Percentiles rank a stretch among this genome's conserved stretches.
Evolutionary conservation across 257 asterid species (phyloP).

Genomic region (Penstemon barbatus): DNA sequence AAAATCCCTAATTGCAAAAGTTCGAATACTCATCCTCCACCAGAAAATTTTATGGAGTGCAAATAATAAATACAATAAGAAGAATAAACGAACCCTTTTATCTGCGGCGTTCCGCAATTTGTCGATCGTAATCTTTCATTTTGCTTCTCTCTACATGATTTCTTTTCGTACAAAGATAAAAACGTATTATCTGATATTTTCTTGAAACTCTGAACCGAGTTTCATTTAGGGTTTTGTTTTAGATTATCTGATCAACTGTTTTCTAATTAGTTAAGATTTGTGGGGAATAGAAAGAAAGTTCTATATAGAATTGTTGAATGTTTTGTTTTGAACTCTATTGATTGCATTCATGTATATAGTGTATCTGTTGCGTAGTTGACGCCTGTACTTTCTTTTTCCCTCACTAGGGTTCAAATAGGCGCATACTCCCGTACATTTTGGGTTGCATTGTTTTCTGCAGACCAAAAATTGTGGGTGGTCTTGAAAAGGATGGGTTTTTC

Average conservation of each 20-base stretch:
- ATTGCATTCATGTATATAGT: constrained; percentile 13
- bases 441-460: constrained; percentile 20
- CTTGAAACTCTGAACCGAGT: constrained; percentile 34
- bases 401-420: constrained; percentile 30
- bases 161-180: constrained; percentile 2
- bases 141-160: not conserved
- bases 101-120: constrained; percentile 22
- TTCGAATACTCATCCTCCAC: constrained; percentile 26
- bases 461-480: constrained; percentile 25
- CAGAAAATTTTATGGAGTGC: constrained; percentile 19
- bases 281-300: constrained; percentile 19
- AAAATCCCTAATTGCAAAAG: constrained; percentile 26
- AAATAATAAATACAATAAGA: not conserved
- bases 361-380: constrained; percentile 17
- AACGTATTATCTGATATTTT: constrained; percentile 28
- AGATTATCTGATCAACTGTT: constrained; percentile 37
- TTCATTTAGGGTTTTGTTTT: constrained; percentile 44
- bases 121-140: constrained; percentile 33
- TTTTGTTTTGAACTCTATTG: constrained; percentile 19
- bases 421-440: constrained; percentile 10
- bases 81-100: constrained; percentile 22
- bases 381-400: constrained; percentile 13
- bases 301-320: constrained; percentile 17
- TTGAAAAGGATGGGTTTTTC: constrained; percentile 18
- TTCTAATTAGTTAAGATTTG: not conserved